Conservation (phyloP, 441 rosid species). For the Aleurites moluccanus region DNA sequence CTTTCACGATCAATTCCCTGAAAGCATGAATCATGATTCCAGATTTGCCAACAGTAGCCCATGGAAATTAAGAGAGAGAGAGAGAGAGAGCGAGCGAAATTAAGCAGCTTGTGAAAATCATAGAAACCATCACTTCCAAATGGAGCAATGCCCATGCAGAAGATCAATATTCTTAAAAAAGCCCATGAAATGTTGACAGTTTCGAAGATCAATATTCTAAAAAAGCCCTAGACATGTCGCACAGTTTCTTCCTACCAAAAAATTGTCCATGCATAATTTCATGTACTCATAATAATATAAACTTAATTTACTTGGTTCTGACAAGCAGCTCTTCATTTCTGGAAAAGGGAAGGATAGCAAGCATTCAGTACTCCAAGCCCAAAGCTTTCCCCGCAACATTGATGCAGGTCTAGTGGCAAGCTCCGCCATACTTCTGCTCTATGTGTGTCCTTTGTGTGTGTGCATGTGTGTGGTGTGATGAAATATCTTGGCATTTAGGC, state of each 20-base stretch:
- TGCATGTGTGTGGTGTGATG: background rate
- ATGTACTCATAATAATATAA: background rate
- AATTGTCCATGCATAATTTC: background rate
- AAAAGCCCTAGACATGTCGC: background rate
- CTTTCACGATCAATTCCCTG: constrained; percentile 97
- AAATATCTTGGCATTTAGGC: constrained; percentile 3
- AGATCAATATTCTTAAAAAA: too few relatives aligned
- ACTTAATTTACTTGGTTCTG: constrained; percentile 8
- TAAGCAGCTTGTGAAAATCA: background rate
- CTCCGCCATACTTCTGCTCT: constrained; percentile 3
- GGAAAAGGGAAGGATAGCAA: background rate
- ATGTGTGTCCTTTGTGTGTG: background rate
- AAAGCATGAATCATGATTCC: constrained; percentile 26
- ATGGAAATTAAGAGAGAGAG: constrained; percentile 6
- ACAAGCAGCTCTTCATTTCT: background rate
- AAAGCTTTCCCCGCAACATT: background rate
- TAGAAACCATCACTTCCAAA: background rate
- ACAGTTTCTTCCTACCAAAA: background rate
- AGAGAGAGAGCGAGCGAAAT: constrained; percentile 14
- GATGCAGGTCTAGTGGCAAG: background rate
- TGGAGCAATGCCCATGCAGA: background rate
- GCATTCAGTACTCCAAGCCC: background rate
- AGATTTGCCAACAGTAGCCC: constrained; percentile 19
- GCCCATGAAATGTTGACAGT: too few relatives aligned
- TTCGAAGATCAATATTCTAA: too few relatives aligned